Evolutionary conservation across 2,329 filamentous ascomycete species (phyloP).

Genomic region (Aspergillus carbonarius): DNA sequence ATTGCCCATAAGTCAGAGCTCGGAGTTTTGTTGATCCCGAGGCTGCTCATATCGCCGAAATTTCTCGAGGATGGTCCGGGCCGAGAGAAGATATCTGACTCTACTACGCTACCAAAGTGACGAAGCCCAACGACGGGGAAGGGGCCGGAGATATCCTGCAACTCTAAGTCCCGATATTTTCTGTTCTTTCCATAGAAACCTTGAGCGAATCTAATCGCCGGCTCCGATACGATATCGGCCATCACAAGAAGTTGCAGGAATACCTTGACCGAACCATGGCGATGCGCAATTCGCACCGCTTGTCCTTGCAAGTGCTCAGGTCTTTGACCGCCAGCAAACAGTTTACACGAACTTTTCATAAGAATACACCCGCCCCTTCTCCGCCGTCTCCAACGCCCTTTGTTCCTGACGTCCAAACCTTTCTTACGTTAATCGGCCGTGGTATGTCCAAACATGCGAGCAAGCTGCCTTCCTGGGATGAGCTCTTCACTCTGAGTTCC

Average conservation of each 20-base stretch:
- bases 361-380: constrained; percentile 40
- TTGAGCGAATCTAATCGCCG: neutral
- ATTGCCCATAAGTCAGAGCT: neutral
- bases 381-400: constrained; percentile 76
- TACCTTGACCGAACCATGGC: constrained; percentile 25
- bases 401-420: constrained; percentile 79
- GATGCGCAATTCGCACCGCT: constrained; percentile 29
- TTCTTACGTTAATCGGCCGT: constrained; percentile 88
- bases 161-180: neutral
- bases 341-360: constrained; percentile 45
- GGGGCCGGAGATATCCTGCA: neutral
- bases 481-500: constrained; percentile 79
- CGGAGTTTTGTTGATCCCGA: constrained; percentile 37
- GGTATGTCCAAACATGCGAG: constrained; percentile 75
- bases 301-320: constrained; percentile 28
- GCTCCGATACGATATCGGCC: neutral
- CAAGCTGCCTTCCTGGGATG: constrained; percentile 89
- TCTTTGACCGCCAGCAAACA: constrained; percentile 27
- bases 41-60: constrained; percentile 21
- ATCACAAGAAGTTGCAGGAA: neutral
- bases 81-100: neutral
- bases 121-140: neutral
- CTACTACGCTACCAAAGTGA: neutral
- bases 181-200: neutral
- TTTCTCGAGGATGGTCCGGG: constrained; percentile 21